Evolutionary conservation across 768 basidiomycete species (phyloP).

Genomic region (Dentipellis sp.): DNA sequence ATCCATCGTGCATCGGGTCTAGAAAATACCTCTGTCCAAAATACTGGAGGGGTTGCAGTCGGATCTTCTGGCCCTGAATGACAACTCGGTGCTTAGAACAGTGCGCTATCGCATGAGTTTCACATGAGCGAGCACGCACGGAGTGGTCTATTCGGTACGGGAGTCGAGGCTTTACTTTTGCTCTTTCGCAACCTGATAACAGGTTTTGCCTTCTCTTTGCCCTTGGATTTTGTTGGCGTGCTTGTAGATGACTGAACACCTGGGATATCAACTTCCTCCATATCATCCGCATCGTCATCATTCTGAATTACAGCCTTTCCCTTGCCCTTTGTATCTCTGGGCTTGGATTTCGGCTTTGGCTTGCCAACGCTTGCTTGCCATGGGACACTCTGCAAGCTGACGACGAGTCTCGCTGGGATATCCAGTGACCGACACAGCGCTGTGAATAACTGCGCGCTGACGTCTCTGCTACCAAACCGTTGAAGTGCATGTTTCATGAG

Average conservation of each 20-base stretch:
- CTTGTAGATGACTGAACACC: slow-evolving; percentile 35
- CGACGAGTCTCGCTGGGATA: slow-evolving; percentile 80
- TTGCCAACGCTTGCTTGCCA: slow-evolving; percentile 71
- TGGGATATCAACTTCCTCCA: slow-evolving; percentile 26
- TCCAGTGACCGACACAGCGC: slow-evolving; percentile 79
- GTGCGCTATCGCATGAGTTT: not conserved
- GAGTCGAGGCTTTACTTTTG: slow-evolving; percentile 39
- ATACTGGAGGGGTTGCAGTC: slow-evolving; percentile 65
- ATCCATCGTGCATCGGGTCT: slow-evolving; percentile 88
- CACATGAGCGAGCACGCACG: slow-evolving; percentile 2
- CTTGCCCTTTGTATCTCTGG: slow-evolving; percentile 31
- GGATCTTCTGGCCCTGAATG: slow-evolving; percentile 39
- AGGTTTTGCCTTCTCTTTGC: slow-evolving; percentile 46
- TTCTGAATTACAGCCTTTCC: slow-evolving; percentile 19
- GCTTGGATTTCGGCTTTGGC: slow-evolving; percentile 36
- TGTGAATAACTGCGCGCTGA: slow-evolving; percentile 86
- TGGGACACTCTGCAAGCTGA: slow-evolving; percentile 85
- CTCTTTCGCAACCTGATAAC: slow-evolving; percentile 49
- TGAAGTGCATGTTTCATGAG: slow-evolving; percentile 90
- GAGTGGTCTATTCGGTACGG: slow-evolving; percentile 19
- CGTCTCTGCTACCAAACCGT: slow-evolving; percentile 73
- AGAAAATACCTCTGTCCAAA: slow-evolving; percentile 97
- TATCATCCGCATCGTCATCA: slow-evolving; percentile 28
- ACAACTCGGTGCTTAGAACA: not conserved
- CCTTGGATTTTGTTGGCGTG: slow-evolving; percentile 27